These are phyloP conservation scores for Saccharomycodes ludwigii DNA, from an alignment of 805 yeast genomes.

Conservation along the genomic window DNA sequence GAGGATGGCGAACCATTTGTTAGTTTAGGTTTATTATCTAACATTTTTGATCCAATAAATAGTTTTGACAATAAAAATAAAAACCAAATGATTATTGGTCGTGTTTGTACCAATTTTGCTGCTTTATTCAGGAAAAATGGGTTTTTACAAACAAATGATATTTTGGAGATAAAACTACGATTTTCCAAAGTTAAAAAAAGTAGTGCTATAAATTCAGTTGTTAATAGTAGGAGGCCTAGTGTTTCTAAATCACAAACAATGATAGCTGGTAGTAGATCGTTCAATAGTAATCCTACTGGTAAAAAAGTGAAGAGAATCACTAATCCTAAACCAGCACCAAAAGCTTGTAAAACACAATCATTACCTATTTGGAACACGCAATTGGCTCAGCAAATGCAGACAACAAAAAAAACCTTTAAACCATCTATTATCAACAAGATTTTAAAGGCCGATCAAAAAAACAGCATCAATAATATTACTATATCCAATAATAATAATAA, in stretches of 20 bases:
- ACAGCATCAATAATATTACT: slow-evolving; percentile 8
- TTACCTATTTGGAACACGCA: slow-evolving; percentile 25
- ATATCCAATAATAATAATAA: not conserved
- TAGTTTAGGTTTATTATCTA: slow-evolving; percentile 22
- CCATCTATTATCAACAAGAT: slow-evolving; percentile 23
- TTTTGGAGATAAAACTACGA: slow-evolving; percentile 22
- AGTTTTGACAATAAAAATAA: slow-evolving; percentile 4
- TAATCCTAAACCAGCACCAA: slow-evolving; percentile 35
- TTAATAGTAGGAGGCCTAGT: too few relatives aligned
- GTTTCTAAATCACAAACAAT: too few relatives aligned
- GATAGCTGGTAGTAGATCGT: too few relatives aligned
- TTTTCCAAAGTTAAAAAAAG: slow-evolving; percentile 17
- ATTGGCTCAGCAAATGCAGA: not conserved
- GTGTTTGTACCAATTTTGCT: slow-evolving; percentile 25
- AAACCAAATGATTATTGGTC: slow-evolving; percentile 19
- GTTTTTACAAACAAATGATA: slow-evolving; percentile 9
- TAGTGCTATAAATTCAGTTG: too few relatives aligned
- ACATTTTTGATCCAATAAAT: slow-evolving; percentile 2
- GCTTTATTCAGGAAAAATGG: slow-evolving; percentile 17
- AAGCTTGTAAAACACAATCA: slow-evolving; percentile 33
- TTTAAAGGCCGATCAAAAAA: slow-evolving; percentile 21
- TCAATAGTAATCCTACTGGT: too few relatives aligned
- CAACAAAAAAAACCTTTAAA: slow-evolving; percentile 9
- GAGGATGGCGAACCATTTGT: slow-evolving; percentile 25
- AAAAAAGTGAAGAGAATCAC: slow-evolving; percentile 23